Evolutionary conservation across 2,329 filamentous ascomycete species (phyloP).

Genomic region (Graphilbum fragrans): DNA sequence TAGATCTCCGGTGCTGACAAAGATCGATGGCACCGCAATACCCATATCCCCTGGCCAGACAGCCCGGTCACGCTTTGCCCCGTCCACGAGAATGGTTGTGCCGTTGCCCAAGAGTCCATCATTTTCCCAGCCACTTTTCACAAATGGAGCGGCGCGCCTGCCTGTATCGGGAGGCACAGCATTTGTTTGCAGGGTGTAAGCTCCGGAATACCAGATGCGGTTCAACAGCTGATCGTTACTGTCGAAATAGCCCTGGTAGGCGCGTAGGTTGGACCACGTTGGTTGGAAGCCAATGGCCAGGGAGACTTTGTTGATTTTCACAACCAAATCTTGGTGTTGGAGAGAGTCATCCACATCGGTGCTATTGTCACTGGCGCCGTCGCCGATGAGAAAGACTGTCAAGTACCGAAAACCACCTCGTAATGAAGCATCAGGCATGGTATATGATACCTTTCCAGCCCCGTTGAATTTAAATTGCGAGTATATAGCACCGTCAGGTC

Average conservation of each 20-base stretch:
- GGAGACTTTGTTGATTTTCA: constrained; percentile 20
- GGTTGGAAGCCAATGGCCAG: constrained; percentile 26
- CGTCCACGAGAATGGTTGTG: constrained; percentile 27
- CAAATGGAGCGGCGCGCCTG: constrained; percentile 20
- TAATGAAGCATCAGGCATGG: constrained; percentile 28
- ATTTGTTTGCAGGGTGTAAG: constrained; percentile 29
- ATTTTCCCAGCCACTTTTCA: constrained; percentile 25
- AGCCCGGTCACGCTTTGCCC: constrained; percentile 40
- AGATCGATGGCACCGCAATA: constrained; percentile 35
- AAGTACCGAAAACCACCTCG: constrained; percentile 42
- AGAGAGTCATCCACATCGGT: not conserved
- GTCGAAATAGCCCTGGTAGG: constrained; percentile 43
- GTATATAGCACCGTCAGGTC: constrained; percentile 34
- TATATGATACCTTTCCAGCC: constrained; percentile 19
- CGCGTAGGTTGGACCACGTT: constrained; percentile 31
- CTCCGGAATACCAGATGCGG: constrained; percentile 38
- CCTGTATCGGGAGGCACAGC: constrained; percentile 18
- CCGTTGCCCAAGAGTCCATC: constrained; percentile 20
- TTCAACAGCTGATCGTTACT: constrained; percentile 37
- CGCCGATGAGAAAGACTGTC: constrained; percentile 25
- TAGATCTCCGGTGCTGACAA: constrained; percentile 36
- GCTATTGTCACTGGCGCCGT: not conserved
- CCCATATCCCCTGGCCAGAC: constrained; percentile 47
- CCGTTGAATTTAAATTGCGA: constrained; percentile 21
- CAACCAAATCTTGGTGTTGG: not conserved